Base-by-base conservation (phyloP, 164 flowering plant genomes). In the Echeveria elegans region DNA sequence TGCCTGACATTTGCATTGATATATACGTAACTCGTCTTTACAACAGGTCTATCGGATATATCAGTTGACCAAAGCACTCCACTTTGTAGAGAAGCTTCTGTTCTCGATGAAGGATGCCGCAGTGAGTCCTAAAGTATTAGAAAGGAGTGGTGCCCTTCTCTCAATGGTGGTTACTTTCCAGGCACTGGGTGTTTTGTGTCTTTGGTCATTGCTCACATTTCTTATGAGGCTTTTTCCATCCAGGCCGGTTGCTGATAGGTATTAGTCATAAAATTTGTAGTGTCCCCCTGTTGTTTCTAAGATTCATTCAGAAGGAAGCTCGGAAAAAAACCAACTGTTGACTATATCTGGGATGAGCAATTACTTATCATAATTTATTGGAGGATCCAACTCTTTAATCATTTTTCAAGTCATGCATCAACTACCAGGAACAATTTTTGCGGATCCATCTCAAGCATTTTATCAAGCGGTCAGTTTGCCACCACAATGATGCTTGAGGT, bases 201-300 rank as follows among this genome's bases (percentile, higher is more conserved):
- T 93, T 21, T 93, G 98, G 97, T 93, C 98, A 6, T 75, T 90
- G 77, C 47, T 83, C 48, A 85, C 96, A 58, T 90, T 93, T 76
- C 94, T 93, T 65, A 74, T 87, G 64, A 82, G 97, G 83, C 89
- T 93, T 41, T 88, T 90, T 69, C 98, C 98, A 68, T 88, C 94
- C 30, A 88, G 96, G 76, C 96, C 97, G 37, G 97, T 90, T 19
- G 82, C 90, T 11, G 94, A 88, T 52, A 21, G 58, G 58, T 52
- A 52, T 52, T 52, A 52, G 58, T 23, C 23, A 10, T 48, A 48
- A 48, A 48, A 43, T 43, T 14, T 5, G 38, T 10, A 36, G 38
- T 36, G 6, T 36, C 38, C 38, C 38, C 38, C 6, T 36, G 7
- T 36, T 36, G 6, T 36, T 36, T 6, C 38, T 36, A 36, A n/a